Evolutionary conservation across 2,329 filamentous ascomycete genomes (phyloP).

Genomic region (Penicillium aurantiogriseum): DNA sequence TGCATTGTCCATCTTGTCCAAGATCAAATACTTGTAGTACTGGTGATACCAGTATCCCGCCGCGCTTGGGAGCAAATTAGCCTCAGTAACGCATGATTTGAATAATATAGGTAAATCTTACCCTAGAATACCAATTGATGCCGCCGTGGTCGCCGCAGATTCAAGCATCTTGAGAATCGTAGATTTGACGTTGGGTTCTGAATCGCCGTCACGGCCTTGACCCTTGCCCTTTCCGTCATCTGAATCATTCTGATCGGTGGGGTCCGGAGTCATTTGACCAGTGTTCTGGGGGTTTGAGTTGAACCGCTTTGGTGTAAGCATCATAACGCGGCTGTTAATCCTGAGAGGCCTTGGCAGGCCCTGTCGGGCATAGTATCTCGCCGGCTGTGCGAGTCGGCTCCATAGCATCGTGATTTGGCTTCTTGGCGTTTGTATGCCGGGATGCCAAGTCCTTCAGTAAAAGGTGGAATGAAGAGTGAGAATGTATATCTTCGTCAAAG

Average conservation of each 20-base stretch:
- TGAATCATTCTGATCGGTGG: constrained; percentile 31
- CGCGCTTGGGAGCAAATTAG: constrained; percentile 34
- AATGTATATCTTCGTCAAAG: neutral
- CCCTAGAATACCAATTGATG: constrained; percentile 70
- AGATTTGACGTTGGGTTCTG: constrained; percentile 35
- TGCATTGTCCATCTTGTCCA: constrained; percentile 89
- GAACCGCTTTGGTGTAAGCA: constrained; percentile 22
- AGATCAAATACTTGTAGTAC: constrained; percentile 83
- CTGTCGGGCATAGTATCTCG: constrained; percentile 19
- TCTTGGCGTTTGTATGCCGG: constrained; percentile 1
- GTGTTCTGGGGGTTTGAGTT: constrained; percentile 25
- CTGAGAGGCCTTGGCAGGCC: constrained; percentile 18
- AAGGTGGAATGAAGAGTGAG: neutral
- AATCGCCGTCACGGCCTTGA: constrained; percentile 23
- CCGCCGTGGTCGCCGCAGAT: constrained; percentile 70
- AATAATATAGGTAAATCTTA: constrained; percentile 26
- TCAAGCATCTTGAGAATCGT: constrained; percentile 66
- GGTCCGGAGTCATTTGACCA: constrained; percentile 26
- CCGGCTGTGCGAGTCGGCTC: constrained; percentile 26
- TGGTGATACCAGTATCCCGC: constrained; percentile 77
- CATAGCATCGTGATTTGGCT: constrained; percentile 23
- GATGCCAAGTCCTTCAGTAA: constrained; percentile 3
- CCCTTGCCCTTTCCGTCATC: constrained; percentile 27
- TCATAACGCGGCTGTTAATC: constrained; percentile 7
- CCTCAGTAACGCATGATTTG: neutral